A percentile compares a stretch with the other conserved stretches of the same genome.
Conservation (phyloP, 2,329 filamentous ascomycete genomes). For the Ramichloridium luteum region DNA sequence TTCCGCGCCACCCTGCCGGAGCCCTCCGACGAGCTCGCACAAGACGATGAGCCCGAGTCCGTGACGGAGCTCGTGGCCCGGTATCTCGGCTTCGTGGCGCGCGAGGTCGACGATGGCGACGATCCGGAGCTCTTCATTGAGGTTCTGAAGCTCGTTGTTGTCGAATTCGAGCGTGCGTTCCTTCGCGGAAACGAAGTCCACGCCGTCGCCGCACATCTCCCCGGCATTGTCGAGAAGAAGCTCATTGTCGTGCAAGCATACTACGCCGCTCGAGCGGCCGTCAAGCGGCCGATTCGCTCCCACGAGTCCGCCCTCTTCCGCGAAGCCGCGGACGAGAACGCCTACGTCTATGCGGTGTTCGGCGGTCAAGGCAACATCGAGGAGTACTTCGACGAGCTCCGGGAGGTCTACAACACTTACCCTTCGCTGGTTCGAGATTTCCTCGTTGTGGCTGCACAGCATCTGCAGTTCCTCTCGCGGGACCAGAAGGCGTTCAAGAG, state of each 20-base stretch:
- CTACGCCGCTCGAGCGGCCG: slow-evolving; percentile 74
- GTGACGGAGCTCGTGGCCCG: slow-evolving; percentile 82
- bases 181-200: slow-evolving; percentile 94
- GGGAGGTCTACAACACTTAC: slow-evolving; percentile 84
- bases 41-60: slow-evolving; percentile 98
- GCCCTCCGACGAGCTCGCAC: slow-evolving; percentile 91
- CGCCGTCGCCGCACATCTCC: slow-evolving; percentile 69
- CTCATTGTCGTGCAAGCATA: slow-evolving; percentile 80
- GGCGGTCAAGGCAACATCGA: slow-evolving; percentile 98
- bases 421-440: slow-evolving; percentile 81
- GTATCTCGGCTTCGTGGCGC: slow-evolving; percentile 82
- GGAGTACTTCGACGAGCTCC: slow-evolving; percentile 96
- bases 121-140: slow-evolving; percentile 87
- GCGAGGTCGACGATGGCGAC: slow-evolving; percentile 83
- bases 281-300: slow-evolving; percentile 73
- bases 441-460: slow-evolving; percentile 66
- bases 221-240: slow-evolving; percentile 89
- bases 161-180: slow-evolving; percentile 93
- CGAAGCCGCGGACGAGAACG: slow-evolving; percentile 71
- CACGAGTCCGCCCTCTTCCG: slow-evolving; percentile 89
- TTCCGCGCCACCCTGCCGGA: slow-evolving; percentile 76
- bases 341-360: slow-evolving; percentile 84
- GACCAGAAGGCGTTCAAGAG: slow-evolving; percentile 85
- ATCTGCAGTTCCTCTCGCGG: slow-evolving; percentile 72
- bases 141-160: slow-evolving; percentile 80